These are phyloP conservation scores for Aspergillus vadensis DNA, from an alignment of 2,329 filamentous ascomycete species.

Conservation along the genomic window DNA sequence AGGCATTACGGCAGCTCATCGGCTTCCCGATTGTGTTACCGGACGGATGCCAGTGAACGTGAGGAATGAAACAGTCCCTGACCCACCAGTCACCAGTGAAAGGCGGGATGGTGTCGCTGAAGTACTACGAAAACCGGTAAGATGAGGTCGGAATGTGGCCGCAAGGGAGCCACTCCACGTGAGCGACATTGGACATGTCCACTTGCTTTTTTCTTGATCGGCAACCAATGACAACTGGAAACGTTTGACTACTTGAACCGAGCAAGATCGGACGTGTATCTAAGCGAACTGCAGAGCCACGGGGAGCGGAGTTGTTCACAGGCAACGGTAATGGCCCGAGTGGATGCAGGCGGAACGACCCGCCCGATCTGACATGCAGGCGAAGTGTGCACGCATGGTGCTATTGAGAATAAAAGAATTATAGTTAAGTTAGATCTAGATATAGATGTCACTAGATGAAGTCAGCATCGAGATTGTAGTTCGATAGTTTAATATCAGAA, in stretches of 20 bases:
- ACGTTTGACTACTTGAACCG: background rate
- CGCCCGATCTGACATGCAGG: constrained; percentile 6
- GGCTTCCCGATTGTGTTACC: constrained; percentile 17
- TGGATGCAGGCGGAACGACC: constrained; percentile 13
- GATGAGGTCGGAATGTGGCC: constrained; percentile 9
- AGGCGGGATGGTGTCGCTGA: constrained; percentile 7
- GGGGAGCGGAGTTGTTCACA: background rate
- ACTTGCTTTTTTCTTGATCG: background rate
- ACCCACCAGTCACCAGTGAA: constrained; percentile 11
- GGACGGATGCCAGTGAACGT: background rate
- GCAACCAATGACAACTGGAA: background rate
- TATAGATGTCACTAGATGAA: too few species aligned
- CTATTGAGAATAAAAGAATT: too few species aligned
- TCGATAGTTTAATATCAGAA: too few species aligned
- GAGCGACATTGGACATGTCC: background rate
- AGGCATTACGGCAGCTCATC: constrained; percentile 1
- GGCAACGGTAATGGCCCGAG: constrained; percentile 1
- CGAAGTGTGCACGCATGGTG: too few species aligned
- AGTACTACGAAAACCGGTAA: constrained; percentile 2
- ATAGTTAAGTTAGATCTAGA: too few species aligned
- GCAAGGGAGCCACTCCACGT: background rate
- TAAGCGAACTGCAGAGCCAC: background rate
- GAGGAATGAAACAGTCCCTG: constrained; percentile 6
- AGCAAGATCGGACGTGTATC: background rate
- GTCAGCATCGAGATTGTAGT: too few species aligned